A percentile compares a stretch with the other conserved stretches of the same genome.
Evolutionary conservation across 2,329 filamentous ascomycete species (phyloP).

Genomic region (Trichocomaceae sp.): DNA sequence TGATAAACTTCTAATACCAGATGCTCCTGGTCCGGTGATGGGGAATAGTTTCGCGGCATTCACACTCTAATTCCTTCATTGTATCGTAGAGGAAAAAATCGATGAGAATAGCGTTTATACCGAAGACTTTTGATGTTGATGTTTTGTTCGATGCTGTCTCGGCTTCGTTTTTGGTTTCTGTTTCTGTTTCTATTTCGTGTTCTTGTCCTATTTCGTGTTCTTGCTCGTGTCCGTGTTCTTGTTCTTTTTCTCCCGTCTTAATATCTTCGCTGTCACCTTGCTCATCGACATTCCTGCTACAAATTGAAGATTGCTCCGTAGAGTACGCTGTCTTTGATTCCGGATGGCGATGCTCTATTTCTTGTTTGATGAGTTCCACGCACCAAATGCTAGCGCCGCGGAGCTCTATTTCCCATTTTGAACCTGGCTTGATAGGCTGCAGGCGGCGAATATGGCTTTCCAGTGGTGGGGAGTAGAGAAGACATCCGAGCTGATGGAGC

Average conservation of each 20-base stretch:
- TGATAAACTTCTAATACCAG: slow-evolving; percentile 61
- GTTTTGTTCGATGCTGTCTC: background rate
- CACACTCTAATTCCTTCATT: slow-evolving; percentile 75
- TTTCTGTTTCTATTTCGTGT: background rate
- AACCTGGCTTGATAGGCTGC: slow-evolving; percentile 62
- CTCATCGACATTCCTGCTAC: background rate
- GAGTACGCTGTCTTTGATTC: slow-evolving; percentile 30
- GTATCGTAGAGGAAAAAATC: slow-evolving; percentile 97
- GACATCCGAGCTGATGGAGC: slow-evolving; percentile 70
- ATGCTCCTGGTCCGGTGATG: slow-evolving; percentile 90
- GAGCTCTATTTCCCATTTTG: slow-evolving; percentile 77
- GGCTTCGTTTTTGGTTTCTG: background rate
- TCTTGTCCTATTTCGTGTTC: too few relatives aligned
- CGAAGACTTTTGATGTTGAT: slow-evolving; percentile 26
- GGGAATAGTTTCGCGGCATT: slow-evolving; percentile 52
- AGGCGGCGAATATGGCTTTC: slow-evolving; percentile 61
- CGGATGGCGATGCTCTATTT: slow-evolving; percentile 69
- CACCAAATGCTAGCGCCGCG: slow-evolving; percentile 95
- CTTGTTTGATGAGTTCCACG: slow-evolving; percentile 76
- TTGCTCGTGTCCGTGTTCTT: background rate
- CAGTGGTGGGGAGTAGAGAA: slow-evolving; percentile 76
- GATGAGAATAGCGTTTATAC: slow-evolving; percentile 80
- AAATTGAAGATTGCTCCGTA: slow-evolving; percentile 4
- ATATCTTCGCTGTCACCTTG: slow-evolving; percentile 10
- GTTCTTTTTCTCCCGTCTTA: background rate